Evolutionary conservation across 257 asterid species (phyloP).

Genomic region (Fraxinus excelsior): DNA sequence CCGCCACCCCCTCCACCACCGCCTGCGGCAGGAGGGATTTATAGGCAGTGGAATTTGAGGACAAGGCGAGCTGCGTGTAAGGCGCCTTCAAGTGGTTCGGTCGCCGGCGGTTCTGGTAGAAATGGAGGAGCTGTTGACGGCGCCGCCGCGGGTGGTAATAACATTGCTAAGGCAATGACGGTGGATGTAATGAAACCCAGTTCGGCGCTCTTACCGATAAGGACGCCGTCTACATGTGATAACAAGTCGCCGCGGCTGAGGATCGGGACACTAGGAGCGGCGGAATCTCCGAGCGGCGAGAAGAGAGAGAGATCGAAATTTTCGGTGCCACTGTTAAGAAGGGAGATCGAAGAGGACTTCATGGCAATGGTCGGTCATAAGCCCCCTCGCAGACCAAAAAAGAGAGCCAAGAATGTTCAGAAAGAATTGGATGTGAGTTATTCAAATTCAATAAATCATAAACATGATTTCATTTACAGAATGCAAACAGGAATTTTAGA

Average conservation of each 20-base stretch:
- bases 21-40: slow-evolving; percentile 24
- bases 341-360: slow-evolving; percentile 90
- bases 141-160: slow-evolving; percentile 22
- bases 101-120: slow-evolving; percentile 9
- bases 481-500: background rate
- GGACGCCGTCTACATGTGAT: slow-evolving; percentile 22
- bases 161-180: slow-evolving; percentile 34
- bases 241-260: slow-evolving; percentile 36
- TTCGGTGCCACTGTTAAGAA: slow-evolving; percentile 55
- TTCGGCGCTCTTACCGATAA: slow-evolving; percentile 38
- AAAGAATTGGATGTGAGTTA: slow-evolving; percentile 70
- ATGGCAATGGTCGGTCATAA: slow-evolving; percentile 58
- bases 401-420: slow-evolving; percentile 63
- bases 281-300: slow-evolving; percentile 38
- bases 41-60: slow-evolving; percentile 77
- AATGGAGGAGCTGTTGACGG: background rate
- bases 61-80: slow-evolving; percentile 70
- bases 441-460: background rate
- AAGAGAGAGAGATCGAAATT: slow-evolving; percentile 61
- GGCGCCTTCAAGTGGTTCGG: slow-evolving; percentile 29
- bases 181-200: slow-evolving; percentile 35
- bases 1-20: slow-evolving; percentile 30
- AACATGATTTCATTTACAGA: background rate
- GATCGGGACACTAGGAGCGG: slow-evolving; percentile 11
- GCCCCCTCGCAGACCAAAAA: slow-evolving; percentile 88